Base-by-base conservation (phyloP, 805 yeast genomes). In the Yarrowia keelungensis region DNA sequence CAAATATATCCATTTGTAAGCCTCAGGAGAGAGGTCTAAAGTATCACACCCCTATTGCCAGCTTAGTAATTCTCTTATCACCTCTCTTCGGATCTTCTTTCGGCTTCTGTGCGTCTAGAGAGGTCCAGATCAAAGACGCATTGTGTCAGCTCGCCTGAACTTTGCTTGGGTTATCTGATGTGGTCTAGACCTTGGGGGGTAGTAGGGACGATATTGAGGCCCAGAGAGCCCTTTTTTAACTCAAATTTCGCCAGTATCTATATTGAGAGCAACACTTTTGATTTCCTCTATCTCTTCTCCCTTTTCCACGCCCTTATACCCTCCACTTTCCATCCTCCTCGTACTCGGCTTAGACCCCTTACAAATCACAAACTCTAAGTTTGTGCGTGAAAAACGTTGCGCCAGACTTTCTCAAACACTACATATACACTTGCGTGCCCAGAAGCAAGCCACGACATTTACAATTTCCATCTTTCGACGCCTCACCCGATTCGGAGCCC, bases 331-430 rank as follows among this genome's bases (percentile, higher is more conserved):
- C 4, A 12, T 5, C 1, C 22, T 8, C 14, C 15, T 39, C 45
- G 45, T 39, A 35, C 49, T 56, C 64, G 64, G 64, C 47, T 42
- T 16, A 10, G n/a, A 16, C 41, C 36, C 50, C 65, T 59, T 32
- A 59, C 65, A 43, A 59, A 59, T 59, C 65, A 59, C 51, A 43
- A 45, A 36, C 51, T 22, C 14, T 45, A 59, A n/a, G 2, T 16
- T 16, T 35, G 19, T 59, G 62, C 65, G 51, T 59, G 65, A 59
- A 59, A 59, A 59, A 59, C 50, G 65, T 59, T 59, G 51, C 65
- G 51, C 46, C 51, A 59, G 51, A 59, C 65, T 59, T 59, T 59
- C 43, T 9, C 15, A n/a, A n/a, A 32, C 50, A 43, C 41, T 59
- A 59, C 65, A 26, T 59, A 59, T 59, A 59, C 51, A 54, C 61